phyloP scores from a whole-genome alignment of 306 rosid species.

The Lathyrus aphaca region DNA sequence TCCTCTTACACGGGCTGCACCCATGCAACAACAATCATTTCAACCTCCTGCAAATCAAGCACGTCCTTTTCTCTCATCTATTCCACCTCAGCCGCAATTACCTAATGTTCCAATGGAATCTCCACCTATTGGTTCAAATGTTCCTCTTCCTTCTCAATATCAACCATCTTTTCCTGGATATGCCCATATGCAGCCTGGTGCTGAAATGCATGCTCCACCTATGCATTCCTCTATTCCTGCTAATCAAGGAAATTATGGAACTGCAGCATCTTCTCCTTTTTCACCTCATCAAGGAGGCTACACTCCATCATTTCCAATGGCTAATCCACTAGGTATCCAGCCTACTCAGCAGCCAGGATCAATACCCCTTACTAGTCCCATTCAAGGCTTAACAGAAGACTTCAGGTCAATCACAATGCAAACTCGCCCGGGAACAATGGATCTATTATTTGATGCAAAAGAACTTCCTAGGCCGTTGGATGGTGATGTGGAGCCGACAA shows the following conservation, averaged over 20 bases:
- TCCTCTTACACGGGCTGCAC: conserved; percentile 48
- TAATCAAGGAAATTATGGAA: conserved; percentile 62
- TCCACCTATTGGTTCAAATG: conserved; percentile 49
- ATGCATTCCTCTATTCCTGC: conserved; percentile 57
- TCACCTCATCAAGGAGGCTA: conserved; percentile 69
- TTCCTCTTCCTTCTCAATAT: conserved; percentile 46
- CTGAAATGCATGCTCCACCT: conserved; percentile 62
- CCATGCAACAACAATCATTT: conserved; percentile 54
- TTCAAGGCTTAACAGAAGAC: conserved; percentile 89
- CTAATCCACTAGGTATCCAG: conserved; percentile 64
- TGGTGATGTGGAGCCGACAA: conserved; percentile 77
- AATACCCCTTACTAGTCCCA: conserved; percentile 59
- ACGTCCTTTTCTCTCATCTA: conserved; percentile 48
- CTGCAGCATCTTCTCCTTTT: conserved; percentile 57
- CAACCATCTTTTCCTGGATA: conserved; percentile 80
- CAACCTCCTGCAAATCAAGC: conserved; percentile 52
- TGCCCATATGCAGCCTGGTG: conserved; percentile 54
- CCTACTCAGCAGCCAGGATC: conserved; percentile 61
- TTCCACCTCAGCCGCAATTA: conserved; percentile 54
- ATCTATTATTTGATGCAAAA: conserved; percentile 68
- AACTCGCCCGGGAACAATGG: conserved; percentile 88
- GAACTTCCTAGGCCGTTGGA: conserved; percentile 89
- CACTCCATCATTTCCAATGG: conserved; percentile 55
- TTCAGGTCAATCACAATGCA: conserved; percentile 81
- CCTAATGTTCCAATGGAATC: conserved; percentile 76